Percentiles rank a stretch among this genome's conserved stretches.
Conservation (phyloP, 2,329 filamentous ascomycete genomes). For the Pseudopithomyces chartarum region DNA sequence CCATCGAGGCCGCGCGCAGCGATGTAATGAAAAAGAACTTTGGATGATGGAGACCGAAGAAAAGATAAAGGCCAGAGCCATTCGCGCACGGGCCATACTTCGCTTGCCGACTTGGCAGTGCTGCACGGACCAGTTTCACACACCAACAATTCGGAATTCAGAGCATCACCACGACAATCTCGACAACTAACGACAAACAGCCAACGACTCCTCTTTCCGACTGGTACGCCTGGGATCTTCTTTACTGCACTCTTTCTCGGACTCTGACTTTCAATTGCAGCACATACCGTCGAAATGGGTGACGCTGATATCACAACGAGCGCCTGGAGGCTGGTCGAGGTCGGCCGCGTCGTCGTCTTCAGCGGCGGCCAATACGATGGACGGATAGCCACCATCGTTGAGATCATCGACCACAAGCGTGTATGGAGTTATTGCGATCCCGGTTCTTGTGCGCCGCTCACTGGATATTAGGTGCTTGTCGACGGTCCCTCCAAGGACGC, state of each 20-base stretch:
- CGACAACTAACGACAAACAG: slow-evolving; percentile 35
- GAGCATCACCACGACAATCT: slow-evolving; percentile 13
- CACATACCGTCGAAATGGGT: slow-evolving; percentile 52
- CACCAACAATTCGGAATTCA: slow-evolving; percentile 12
- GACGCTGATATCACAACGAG: slow-evolving; percentile 55
- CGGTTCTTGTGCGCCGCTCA: slow-evolving; percentile 34
- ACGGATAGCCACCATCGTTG: slow-evolving; percentile 91
- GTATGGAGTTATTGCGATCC: slow-evolving; percentile 67
- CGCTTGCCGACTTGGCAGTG: not conserved
- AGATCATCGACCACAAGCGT: slow-evolving; percentile 99
- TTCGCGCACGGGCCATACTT: not conserved
- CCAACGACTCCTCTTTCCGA: slow-evolving; percentile 44
- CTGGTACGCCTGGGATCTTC: slow-evolving; percentile 42
- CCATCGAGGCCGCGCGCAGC: not conserved
- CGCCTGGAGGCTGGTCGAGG: slow-evolving; percentile 88
- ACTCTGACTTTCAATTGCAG: slow-evolving; percentile 35
- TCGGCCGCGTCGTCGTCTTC: slow-evolving; percentile 95
- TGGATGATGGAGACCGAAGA: not conserved
- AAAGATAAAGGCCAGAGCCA: not conserved
- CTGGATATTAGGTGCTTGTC: slow-evolving; percentile 77
- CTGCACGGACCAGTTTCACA: no score
- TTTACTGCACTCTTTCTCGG: slow-evolving; percentile 20
- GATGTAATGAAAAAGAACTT: not conserved
- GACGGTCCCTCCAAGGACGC: slow-evolving; percentile 87
- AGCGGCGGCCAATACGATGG: slow-evolving; percentile 80